These are phyloP conservation scores for Plasmodium gaboni DNA, from an alignment of 169 alveolate species.

Conservation along the genomic window DNA sequence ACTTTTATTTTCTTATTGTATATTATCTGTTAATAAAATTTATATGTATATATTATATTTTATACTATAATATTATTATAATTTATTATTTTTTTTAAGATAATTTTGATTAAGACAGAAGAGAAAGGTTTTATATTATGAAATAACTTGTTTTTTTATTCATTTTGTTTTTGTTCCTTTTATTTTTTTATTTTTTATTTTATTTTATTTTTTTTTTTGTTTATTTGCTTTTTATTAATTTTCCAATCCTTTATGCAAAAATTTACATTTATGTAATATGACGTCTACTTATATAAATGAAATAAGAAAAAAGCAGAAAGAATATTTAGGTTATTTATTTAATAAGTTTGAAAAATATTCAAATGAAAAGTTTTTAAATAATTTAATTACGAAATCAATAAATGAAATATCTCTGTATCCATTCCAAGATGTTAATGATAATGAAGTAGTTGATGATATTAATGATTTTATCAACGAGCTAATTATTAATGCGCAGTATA, in stretches of 20 bases:
- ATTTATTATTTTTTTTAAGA: no score
- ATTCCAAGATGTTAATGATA: constrained; percentile 75
- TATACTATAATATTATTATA: no score
- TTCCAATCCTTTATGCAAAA: neutral
- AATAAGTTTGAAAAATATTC: constrained; percentile 62
- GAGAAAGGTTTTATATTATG: no score
- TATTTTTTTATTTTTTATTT: neutral
- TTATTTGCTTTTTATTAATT: neutral
- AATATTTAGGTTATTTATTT: constrained; percentile 60
- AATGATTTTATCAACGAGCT: constrained; percentile 62
- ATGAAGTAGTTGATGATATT: constrained; percentile 63
- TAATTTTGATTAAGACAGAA: no score
- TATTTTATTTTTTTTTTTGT: neutral
- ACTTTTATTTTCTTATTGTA: no score
- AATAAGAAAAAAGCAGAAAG: constrained; percentile 63
- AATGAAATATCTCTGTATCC: constrained; percentile 76
- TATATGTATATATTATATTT: no score
- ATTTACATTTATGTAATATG: constrained; percentile 25
- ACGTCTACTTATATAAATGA: constrained; percentile 63
- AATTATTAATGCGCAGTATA: constrained; percentile 74
- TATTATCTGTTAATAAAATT: no score
- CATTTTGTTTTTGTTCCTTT: neutral
- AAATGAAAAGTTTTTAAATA: constrained; percentile 44
- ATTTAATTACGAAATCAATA: constrained; percentile 60
- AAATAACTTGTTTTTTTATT: no score